A percentile compares a stretch with the other conserved stretches of the same genome.
Conservation (phyloP, 2,329 filamentous ascomycete species). For the Exophiala dermatitidis region DNA sequence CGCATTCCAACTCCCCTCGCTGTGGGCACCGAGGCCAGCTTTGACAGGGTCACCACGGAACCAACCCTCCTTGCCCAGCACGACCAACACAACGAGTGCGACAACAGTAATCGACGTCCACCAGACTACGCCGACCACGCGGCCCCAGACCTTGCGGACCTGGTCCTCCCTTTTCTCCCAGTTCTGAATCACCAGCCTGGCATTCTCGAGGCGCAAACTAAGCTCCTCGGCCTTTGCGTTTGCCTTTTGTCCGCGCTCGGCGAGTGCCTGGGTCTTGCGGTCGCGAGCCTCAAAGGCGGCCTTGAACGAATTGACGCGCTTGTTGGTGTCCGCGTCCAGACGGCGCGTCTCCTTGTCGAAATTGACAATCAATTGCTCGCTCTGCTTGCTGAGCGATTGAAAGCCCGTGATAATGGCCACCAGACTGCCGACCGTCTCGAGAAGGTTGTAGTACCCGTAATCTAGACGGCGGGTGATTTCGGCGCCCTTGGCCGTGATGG, state of each 20-base stretch:
- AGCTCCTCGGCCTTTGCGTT: constrained; percentile 33
- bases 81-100: constrained; percentile 10
- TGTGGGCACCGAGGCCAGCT: constrained; percentile 7
- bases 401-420: constrained; percentile 38
- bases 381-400: constrained; percentile 36
- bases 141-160: constrained; percentile 14
- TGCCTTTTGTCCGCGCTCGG: constrained; percentile 36
- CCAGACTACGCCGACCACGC: constrained; percentile 12
- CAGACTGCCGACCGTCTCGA: constrained; percentile 39
- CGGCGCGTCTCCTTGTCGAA: constrained; percentile 34
- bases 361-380: constrained; percentile 32
- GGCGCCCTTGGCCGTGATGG: constrained; percentile 27
- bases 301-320: constrained; percentile 33
- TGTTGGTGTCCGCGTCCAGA: constrained; percentile 34
- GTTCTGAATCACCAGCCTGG: constrained; percentile 35
- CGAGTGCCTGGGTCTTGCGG: constrained; percentile 33
- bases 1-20: constrained; percentile 13
- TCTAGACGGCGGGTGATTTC: constrained; percentile 42
- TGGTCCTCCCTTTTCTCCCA: constrained; percentile 40
- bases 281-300: constrained; percentile 36
- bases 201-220: constrained; percentile 35
- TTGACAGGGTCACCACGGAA: constrained; percentile 15
- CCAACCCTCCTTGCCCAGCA: constrained; percentile 18
- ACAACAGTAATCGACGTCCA: constrained; percentile 7
- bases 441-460: constrained; percentile 43